These are phyloP conservation scores for Poa annua DNA, from an alignment of 176 grass and related monocot species.

Conservation along the genomic window DNA sequence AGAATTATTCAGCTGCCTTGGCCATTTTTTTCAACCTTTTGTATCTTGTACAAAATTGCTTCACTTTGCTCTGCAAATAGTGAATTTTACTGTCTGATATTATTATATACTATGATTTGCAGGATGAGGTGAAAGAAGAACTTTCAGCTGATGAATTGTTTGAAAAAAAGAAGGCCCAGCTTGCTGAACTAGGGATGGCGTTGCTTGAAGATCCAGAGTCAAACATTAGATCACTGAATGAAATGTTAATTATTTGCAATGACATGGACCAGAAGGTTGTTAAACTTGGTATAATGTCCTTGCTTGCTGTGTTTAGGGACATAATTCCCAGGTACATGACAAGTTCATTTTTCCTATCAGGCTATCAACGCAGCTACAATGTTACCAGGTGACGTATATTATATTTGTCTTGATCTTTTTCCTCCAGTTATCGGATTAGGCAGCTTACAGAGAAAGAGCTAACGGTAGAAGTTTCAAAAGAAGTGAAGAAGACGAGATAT, in stretches of 20 bases:
- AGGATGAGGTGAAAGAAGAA: conserved; percentile 92
- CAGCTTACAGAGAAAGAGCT: conserved; percentile 93
- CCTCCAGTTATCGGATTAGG: conserved; percentile 84
- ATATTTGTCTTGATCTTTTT: conserved; percentile 36
- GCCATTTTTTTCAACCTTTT: not conserved
- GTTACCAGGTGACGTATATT: conserved; percentile 17
- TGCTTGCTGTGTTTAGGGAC: conserved; percentile 94
- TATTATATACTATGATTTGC: conserved; percentile 35
- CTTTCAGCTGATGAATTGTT: conserved; percentile 91
- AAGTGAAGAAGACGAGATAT: conserved; percentile 73
- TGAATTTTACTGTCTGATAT: conserved; percentile 18
- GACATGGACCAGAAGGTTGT: conserved; percentile 78
- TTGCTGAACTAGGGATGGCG: conserved; percentile 84
- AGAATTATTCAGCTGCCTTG: conserved; percentile 1
- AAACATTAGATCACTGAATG: conserved; percentile 86
- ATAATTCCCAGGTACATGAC: conserved; percentile 66
- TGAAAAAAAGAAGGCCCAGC: conserved; percentile 77
- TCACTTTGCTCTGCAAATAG: not conserved
- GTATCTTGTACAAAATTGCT: not conserved
- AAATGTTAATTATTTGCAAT: conserved; percentile 76
- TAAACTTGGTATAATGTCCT: conserved; percentile 84
- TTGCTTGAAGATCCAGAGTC: conserved; percentile 92
- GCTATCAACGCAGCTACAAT: not conserved
- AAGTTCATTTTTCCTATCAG: conserved; percentile 17
- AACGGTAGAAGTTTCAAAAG: conserved; percentile 81